Base-by-base conservation (phyloP, 805 yeast genomes). In the Tetrapisispora pingtungensis region DNA sequence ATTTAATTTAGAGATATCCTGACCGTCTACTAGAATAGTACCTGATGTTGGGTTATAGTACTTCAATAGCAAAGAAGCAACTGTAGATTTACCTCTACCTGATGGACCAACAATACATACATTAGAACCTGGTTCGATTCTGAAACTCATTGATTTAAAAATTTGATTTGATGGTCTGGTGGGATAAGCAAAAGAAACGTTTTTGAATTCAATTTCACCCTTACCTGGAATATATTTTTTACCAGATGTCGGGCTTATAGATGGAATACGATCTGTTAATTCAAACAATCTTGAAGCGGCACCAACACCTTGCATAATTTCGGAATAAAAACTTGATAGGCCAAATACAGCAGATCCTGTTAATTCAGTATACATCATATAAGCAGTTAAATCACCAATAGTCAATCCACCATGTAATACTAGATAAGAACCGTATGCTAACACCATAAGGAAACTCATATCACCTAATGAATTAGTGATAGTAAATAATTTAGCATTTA, bases 261-360 rank as follows among this genome's bases (percentile, higher is more conserved):
- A 65, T 1, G 97, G 89, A 46, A 78, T 67, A 63, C 84, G 73
- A 49, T 86, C 95, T 37, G 83, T 77, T 39, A 93, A 69, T 61
- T 93, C 98, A 67, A 90, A 90, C 32, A 90, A 70, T 51, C 98
- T 73, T 43, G 90, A 80, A 0, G 97, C 94, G 1, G 97, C 97
- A 45, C 98, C 98, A 8, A 87, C 84, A 43, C 97, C 97, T 68
- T 93, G 93, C 98, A 93, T 93, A 47, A 93, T 68, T 62, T 93
- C 98, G 0, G 96, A 81, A 59, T 89, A 93, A 59, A 93, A 90
- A 49, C 84, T 83, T 0, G 96, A 90, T n/a, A 90, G 61, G 0
- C 97, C 96, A 61, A 84, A 84, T 42, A 90, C 84, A 5, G 97
- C 83, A 30, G 84, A 73, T 1, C 97, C 97, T 1, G 96, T 83